phyloP scores from a whole-genome alignment of 306 rosid species.

The Calophaca sinica region DNA sequence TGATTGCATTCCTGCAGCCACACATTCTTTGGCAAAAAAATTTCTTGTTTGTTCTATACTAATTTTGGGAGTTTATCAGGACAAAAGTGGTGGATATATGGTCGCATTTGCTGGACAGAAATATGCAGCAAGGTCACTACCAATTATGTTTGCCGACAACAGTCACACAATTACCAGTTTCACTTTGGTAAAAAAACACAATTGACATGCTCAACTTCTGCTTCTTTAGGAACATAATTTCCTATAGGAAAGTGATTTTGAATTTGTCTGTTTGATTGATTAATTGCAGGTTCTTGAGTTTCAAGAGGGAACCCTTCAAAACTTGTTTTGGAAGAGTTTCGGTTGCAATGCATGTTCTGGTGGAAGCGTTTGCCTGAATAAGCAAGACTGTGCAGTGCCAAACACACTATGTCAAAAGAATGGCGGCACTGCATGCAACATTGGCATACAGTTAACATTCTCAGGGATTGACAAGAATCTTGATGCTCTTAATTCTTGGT shows the following conservation, averaged over 20 bases:
- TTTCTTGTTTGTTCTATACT: constrained; percentile 19
- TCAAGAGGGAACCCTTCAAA: constrained; percentile 72
- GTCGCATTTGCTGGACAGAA: constrained; percentile 94
- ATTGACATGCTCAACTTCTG: background rate
- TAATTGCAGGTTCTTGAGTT: constrained; percentile 89
- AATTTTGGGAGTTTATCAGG: constrained; percentile 49
- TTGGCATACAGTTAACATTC: constrained; percentile 78
- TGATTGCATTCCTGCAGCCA: background rate
- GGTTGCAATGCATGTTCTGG: constrained; percentile 70
- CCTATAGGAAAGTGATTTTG: background rate
- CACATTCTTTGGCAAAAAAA: background rate
- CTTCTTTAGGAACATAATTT: constrained; percentile 2
- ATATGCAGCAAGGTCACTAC: constrained; percentile 93
- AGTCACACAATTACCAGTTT: constrained; percentile 71
- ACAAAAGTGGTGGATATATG: constrained; percentile 61
- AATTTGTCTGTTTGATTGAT: constrained; percentile 33
- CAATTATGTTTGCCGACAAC: constrained; percentile 66
- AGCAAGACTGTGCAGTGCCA: constrained; percentile 77
- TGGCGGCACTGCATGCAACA: constrained; percentile 66
- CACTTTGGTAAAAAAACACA: constrained; percentile 68
- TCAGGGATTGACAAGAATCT: constrained; percentile 92
- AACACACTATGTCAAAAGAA: constrained; percentile 59
- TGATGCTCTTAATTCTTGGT: constrained; percentile 84
- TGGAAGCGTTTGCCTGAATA: constrained; percentile 67
- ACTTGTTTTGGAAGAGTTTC: constrained; percentile 79